Conservation (phyloP, 106 monocot genomes). For the Allium fistulosum region DNA sequence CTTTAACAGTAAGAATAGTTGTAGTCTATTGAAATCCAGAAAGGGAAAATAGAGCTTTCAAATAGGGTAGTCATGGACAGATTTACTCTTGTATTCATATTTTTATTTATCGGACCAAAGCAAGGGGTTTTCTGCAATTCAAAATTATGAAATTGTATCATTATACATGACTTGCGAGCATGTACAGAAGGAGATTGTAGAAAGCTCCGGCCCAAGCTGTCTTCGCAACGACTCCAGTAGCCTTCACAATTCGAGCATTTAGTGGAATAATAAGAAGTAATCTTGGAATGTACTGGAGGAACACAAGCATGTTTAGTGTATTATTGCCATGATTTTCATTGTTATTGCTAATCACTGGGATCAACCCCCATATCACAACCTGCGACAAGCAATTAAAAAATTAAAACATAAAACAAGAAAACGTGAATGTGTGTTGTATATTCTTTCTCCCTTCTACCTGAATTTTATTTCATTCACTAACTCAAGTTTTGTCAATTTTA, state of each 20-base stretch:
- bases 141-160: not conserved
- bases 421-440: too few relatives aligned
- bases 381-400: slow-evolving; percentile 15
- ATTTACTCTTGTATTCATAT: too few relatives aligned
- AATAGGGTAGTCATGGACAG: too few relatives aligned
- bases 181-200: slow-evolving; percentile 87
- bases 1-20: not conserved
- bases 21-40: too few relatives aligned
- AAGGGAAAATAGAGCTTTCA: too few relatives aligned
- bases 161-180: slow-evolving; percentile 88
- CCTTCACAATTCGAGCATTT: slow-evolving; percentile 70
- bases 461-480: too few relatives aligned
- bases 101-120: too few relatives aligned
- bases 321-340: slow-evolving; percentile 66
- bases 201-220: slow-evolving; percentile 85
- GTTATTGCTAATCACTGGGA: slow-evolving; percentile 55
- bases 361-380: slow-evolving; percentile 76
- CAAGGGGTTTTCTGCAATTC: too few relatives aligned
- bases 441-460: too few relatives aligned
- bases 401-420: not conserved
- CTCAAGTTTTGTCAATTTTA: too few relatives aligned
- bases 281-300: slow-evolving; percentile 88
- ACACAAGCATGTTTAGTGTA: slow-evolving; percentile 57
- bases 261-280: slow-evolving; percentile 63
- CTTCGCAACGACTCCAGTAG: slow-evolving; percentile 64